phyloP scores from a whole-genome alignment of 1,284 basidiomycete species.

The Phenoliferia sp. region DNA sequence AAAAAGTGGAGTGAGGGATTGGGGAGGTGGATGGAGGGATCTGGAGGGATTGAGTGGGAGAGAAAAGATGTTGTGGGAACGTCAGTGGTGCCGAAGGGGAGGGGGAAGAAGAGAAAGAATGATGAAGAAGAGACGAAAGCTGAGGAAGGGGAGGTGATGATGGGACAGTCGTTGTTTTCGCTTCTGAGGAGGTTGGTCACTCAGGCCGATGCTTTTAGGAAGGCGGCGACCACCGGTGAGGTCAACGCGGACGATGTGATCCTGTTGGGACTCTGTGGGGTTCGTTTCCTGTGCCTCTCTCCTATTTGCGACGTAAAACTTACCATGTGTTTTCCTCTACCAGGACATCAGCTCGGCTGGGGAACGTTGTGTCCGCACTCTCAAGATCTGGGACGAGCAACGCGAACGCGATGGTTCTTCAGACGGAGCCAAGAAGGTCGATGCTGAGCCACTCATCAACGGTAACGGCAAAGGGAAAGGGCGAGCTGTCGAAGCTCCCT shows the following conservation, averaged over 20 bases:
- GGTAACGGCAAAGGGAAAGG: conserved; percentile 45
- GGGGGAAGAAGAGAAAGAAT: conserved; percentile 5
- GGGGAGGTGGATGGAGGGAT: conserved; percentile 51
- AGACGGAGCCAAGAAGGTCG: not conserved
- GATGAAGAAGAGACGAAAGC: not conserved
- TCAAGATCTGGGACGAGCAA: conserved; percentile 4
- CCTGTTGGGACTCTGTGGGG: conserved; percentile 50
- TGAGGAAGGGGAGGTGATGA: not conserved
- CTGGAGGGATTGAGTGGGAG: conserved; percentile 48
- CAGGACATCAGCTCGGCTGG: conserved; percentile 52
- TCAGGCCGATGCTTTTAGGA: conserved; percentile 53
- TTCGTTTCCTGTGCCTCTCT: too few species aligned
- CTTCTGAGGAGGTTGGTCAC: conserved; percentile 54
- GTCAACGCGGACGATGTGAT: conserved; percentile 44
- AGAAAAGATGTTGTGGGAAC: conserved; percentile 1
- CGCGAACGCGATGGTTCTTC: not conserved
- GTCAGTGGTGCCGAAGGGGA: not conserved
- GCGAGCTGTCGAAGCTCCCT: conserved; percentile 7
- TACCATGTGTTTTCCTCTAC: too few species aligned
- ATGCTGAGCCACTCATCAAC: conserved; percentile 21
- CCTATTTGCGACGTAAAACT: too few species aligned
- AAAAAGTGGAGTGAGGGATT: conserved; percentile 47
- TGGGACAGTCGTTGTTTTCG: conserved; percentile 46
- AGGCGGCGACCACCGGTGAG: conserved; percentile 46
- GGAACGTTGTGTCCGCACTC: conserved; percentile 49